Evolutionary conservation across 169 alveolate species (phyloP), one percentile per base, ranked within the genome.

Genomic region (Plasmodium chabaudi): DNA sequence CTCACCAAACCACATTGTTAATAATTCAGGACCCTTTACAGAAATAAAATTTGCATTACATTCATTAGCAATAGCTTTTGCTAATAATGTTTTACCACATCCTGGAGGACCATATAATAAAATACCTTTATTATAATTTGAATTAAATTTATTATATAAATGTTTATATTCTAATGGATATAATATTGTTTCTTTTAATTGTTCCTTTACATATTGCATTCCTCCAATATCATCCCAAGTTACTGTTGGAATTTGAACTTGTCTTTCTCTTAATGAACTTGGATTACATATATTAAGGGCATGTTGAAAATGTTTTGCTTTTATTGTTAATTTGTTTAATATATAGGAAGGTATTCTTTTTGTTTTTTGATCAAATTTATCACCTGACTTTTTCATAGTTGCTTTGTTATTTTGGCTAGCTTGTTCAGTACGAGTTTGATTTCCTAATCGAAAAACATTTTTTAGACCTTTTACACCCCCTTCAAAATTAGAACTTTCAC

Each of bases 181-280:
- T 23, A 94, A 94, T 56, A 96, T 93, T 1, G 96, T 94, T 73
- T 94, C 96, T 19, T 92, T 94, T 27, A 94, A 88, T 88, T 97
- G 98, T 65, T 94, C 93, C 82, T 97, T 95, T 61, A 96, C 95
- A 23, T 94, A 96, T 55, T 95, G 92, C 72, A 97, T 91, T 1
- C 98, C 98, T 17, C 99, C 99, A 9, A 97, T 95, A 88, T 97
- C 98, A 19, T 95, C 95, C 99, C 99, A 97, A 42, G 97, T 91
- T 12, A 97, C 97, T 79, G 96, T 96, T n/a, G 99, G 99, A 17
- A 97, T 96, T 53, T 97, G 97, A 0, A 97, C 94, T 73, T 96
- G 96, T 9, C 98, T 96, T 87, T 97, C 99, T 87, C 99, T 93
- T 88, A 97, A 94, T 25, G 97, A 96, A 17, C 97, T 94, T 17